Conservation (phyloP, 192 early-diverging fungal genomes). For the Anaeromyces robustus region DNA sequence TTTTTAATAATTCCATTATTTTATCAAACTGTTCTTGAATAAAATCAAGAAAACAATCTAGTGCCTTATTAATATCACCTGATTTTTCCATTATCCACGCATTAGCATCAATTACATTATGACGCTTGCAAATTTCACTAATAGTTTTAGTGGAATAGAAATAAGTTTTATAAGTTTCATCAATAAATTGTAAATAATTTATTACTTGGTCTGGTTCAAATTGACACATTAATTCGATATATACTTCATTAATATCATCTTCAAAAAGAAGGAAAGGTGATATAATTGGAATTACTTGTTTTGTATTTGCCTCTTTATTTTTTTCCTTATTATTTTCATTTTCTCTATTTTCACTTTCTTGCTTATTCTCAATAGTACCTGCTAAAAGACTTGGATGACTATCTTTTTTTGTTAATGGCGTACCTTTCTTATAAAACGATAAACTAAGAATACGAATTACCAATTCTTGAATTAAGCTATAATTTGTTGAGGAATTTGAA, state of each 20-base stretch:
- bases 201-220: neutral
- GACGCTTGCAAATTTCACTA: neutral
- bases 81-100: neutral
- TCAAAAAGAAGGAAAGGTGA: neutral
- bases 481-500: neutral
- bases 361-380: neutral
- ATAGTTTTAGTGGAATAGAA: neutral
- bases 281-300: neutral
- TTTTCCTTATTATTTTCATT: neutral
- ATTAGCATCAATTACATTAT: neutral
- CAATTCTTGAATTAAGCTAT: neutral
- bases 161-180: neutral
- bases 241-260: neutral
- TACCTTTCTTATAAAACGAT: neutral
- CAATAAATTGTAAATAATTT: neutral
- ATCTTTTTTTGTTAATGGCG: too few relatives aligned
- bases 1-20: neutral
- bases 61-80: neutral
- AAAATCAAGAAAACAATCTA: neutral
- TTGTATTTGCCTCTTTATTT: too few relatives aligned
- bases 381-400: too few relatives aligned
- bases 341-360: neutral
- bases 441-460: neutral
- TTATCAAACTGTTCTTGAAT: neutral
- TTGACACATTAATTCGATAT: neutral